Evolutionary conservation across 306 rosid species (phyloP), one percentile per base, ranked within the genome.

Genomic region (Vachellia pachyceras): DNA sequence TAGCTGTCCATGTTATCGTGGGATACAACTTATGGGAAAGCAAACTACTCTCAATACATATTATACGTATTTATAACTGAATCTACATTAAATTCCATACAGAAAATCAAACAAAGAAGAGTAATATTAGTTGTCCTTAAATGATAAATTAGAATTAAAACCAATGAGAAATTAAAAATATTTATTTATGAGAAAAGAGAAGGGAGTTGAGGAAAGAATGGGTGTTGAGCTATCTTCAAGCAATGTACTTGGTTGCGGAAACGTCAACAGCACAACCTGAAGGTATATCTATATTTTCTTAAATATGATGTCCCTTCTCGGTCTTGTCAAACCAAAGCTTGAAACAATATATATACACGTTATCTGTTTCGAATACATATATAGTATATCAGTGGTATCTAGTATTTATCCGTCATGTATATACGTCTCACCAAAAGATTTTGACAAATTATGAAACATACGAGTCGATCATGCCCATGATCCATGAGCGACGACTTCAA

Each of bases 201-300:
- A 9, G 49, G 50, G 46, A 17, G 33, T 9, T n/a, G 44, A 35
- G 60, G 25, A 33, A 29, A 29, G 0, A 49, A 69, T 10, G 65
- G 54, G 18, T 22, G 49, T 75, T 29, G 81, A 80, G 73, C 77
- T 69, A 73, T 65, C 87, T 85, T 85, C 20, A 80, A 82, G 81
- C 85, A 82, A 85, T 77, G 50, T 41, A 69, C 70, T 13, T 10
- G 81, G 84, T 77, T 80, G 89, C 40, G 75, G 81, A 79, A 81
- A 80, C 54, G 83, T 64, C 89, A 84, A 84, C 83, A 75, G 36
- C 82, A 73, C 70, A 78, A 78, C 75, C 82, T 64, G 50, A 71
- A 36, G 37, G 15, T 58, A 25, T 39, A 7, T 47, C 18, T 37
- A 37, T 37, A 23, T 46, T 20, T 69, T 12, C 14, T 71, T 47